These are phyloP conservation scores for Xylariales sp. DNA, from an alignment of 2,329 filamentous ascomycete genomes.

Conservation along the genomic window DNA sequence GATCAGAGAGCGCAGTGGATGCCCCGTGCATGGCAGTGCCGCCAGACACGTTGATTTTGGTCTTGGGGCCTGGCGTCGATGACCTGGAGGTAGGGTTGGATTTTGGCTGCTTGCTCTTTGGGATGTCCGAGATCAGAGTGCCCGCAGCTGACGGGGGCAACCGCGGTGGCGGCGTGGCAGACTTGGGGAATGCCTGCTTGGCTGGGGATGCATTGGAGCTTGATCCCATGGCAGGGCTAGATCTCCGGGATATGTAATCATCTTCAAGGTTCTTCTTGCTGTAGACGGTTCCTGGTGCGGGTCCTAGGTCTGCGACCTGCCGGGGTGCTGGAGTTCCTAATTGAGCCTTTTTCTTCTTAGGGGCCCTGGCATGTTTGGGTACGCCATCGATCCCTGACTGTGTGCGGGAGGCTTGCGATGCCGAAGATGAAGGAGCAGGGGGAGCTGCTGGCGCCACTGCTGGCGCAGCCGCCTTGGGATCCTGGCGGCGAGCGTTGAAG, in stretches of 20 bases:
- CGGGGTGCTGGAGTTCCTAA: constrained; percentile 63
- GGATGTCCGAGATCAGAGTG: constrained; percentile 76
- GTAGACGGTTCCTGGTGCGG: constrained; percentile 64
- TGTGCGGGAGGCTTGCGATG: no score
- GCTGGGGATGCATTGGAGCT: constrained; percentile 32
- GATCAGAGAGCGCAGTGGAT: constrained; percentile 65
- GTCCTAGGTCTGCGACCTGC: constrained; percentile 58
- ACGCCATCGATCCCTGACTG: constrained; percentile 32
- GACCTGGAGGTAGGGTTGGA: constrained; percentile 47
- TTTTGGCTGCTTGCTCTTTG: constrained; percentile 54
- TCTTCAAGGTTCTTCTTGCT: constrained; percentile 66
- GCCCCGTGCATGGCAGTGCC: constrained; percentile 79
- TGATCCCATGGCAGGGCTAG: constrained; percentile 34
- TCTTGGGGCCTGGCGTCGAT: constrained; percentile 48
- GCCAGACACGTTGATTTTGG: constrained; percentile 70
- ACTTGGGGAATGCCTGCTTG: constrained; percentile 46
- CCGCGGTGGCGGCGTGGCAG: constrained; percentile 45
- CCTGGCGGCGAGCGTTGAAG: constrained; percentile 66
- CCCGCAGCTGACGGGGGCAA: constrained; percentile 67
- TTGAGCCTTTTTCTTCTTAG: constrained; percentile 56
- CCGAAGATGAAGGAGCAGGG: no score
- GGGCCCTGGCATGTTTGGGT: constrained; percentile 43
- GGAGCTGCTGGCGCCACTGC: constrained; percentile 18
- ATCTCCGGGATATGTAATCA: constrained; percentile 64
- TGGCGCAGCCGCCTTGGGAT: constrained; percentile 25